phyloP scores from a whole-genome alignment of 495 filamentous ascomycete species.

The Trichoderma virens region DNA sequence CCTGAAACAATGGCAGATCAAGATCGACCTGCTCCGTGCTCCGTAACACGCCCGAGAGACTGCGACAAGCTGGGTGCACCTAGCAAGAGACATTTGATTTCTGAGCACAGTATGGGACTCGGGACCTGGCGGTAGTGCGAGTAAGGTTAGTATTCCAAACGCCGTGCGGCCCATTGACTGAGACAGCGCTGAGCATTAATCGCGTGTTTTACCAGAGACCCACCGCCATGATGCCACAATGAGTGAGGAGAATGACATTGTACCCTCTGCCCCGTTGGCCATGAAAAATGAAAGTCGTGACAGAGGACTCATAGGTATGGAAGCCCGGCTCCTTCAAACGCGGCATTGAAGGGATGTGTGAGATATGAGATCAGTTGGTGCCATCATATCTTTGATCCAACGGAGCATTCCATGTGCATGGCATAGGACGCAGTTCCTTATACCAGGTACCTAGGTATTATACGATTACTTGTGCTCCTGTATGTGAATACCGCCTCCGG shows the following conservation, averaged over 20 bases:
- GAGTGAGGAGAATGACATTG: not conserved
- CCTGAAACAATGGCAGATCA: slow-evolving; percentile 11
- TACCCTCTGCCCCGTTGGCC: not conserved
- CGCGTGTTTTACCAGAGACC: not conserved
- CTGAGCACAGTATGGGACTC: not conserved
- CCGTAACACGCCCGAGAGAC: not conserved
- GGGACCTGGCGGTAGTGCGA: too few relatives aligned
- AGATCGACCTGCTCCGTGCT: slow-evolving; percentile 9
- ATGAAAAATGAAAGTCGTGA: not conserved
- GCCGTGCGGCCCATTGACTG: not conserved
- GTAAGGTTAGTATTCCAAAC: not conserved
- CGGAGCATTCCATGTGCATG: too few relatives aligned
- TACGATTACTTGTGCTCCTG: too few relatives aligned
- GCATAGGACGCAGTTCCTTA: too few relatives aligned
- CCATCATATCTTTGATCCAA: too few relatives aligned
- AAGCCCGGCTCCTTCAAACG: too few relatives aligned
- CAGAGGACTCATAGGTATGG: too few relatives aligned
- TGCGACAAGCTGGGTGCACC: slow-evolving; percentile 3
- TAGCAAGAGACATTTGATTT: not conserved
- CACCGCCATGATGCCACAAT: not conserved
- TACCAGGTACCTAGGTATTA: too few relatives aligned
- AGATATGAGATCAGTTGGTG: too few relatives aligned
- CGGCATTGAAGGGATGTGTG: too few relatives aligned
- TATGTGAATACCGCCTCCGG: too few relatives aligned
- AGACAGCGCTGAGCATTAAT: not conserved